Base-by-base conservation (phyloP, 106 monocot species). In the Hemerocallis citrina region DNA sequence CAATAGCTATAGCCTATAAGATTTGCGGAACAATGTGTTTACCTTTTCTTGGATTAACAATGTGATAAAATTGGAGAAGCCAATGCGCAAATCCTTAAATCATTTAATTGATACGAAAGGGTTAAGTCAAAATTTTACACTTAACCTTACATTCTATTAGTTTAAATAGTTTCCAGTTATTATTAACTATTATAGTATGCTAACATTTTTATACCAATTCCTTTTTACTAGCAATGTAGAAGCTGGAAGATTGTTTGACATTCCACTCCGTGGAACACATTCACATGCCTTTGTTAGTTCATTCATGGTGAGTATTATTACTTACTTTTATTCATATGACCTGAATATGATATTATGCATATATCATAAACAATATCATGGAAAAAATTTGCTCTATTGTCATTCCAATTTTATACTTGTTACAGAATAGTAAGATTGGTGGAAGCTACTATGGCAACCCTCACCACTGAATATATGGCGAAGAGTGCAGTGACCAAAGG, bases 241-340 rank as follows among this genome's bases (percentile, higher is more conserved):
- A 21, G 93, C 93, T 64, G 93, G 93, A 70, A 81, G 79, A 35
- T 39, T 89, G 46, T 89, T 89, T 74, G 88, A 88, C 20, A 93
- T 93, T 72, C 93, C 93, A 57, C 75, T 93, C 58, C 85, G 88
- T 65, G 93, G 88, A 63, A 93, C 88, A 31, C 93, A 93, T 72
- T 93, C 93, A 63, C 88, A 93, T 85, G 93, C 93, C 41, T 93
- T 89, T 75, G 81, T 93, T 40, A 93, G 93, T 76, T 93, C 93
- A 38, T 93, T 78, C 66, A 77, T 88, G 93, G 93, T 89, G 27
- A 41, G 74, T 62, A 19, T 36, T 33, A 67, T 29, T 21, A 45
- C 43, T 31, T 55, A 50, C n/a, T 34, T 35, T 64, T 52, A 29
- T 37, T n/a, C 33, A 13, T 34, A 3, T 5, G 13, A 29, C 52